Evolutionary conservation across 305 asterid species (phyloP).

Genomic region (Solanum hybrid): DNA sequence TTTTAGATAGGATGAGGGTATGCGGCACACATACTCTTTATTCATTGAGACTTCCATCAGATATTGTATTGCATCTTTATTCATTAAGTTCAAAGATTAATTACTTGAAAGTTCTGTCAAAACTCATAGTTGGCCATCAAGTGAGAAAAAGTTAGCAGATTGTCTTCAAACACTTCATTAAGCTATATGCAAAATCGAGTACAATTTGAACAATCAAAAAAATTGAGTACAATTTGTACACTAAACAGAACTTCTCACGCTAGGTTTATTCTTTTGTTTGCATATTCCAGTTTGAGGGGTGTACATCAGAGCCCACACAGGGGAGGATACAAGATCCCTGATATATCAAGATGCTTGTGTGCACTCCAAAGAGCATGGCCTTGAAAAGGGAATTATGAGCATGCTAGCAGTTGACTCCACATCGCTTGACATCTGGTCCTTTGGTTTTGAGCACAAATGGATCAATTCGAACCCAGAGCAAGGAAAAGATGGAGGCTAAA

Average conservation of each 20-base stretch:
- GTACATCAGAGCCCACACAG: not conserved
- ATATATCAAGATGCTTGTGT: not conserved
- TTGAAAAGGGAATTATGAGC: conserved; percentile 5
- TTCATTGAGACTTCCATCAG: not conserved
- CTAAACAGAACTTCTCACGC: conserved; percentile 7
- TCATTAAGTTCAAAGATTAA: not conserved
- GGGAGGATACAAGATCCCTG: not conserved
- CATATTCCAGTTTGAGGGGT: not conserved
- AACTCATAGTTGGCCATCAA: not conserved
- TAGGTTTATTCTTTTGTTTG: not conserved
- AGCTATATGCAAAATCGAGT: conserved; percentile 8
- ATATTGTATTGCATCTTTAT: not conserved
- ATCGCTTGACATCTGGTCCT: conserved; percentile 73
- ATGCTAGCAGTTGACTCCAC: conserved; percentile 81
- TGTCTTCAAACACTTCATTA: not conserved
- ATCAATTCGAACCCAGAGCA: conserved; percentile 85
- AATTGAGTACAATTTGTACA: conserved; percentile 7
- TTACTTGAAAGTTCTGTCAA: not conserved
- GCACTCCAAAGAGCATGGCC: not conserved
- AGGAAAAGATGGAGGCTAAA: conserved; percentile 82
- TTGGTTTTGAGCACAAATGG: conserved; percentile 72
- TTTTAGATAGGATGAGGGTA: not conserved
- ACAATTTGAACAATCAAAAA: not conserved
- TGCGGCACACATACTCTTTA: not conserved
- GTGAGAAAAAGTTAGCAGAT: not conserved